A percentile compares a stretch with the other conserved stretches of the same genome.
Conservation (phyloP, 352 stramenopile species). For the Phytopythium helicoides region DNA sequence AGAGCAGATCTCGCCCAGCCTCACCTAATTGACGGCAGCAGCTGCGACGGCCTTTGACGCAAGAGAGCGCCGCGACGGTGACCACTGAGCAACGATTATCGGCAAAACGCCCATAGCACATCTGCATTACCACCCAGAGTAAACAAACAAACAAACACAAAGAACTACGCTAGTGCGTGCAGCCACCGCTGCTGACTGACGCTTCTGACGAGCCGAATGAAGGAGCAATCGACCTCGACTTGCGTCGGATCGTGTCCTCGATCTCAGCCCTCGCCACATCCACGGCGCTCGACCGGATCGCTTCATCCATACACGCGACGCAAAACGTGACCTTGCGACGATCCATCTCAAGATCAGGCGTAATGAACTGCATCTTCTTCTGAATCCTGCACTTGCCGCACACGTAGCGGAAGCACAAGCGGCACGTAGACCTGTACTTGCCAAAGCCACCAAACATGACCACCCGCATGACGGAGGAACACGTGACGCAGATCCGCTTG, state of each 20-base stretch:
- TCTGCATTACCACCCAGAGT: too few species aligned
- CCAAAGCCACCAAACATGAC: constrained; percentile 20
- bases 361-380: constrained; percentile 37
- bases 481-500: constrained; percentile 30
- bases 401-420: constrained; percentile 35
- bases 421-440: constrained; percentile 29
- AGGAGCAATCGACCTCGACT: not conserved
- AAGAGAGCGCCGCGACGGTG: too few species aligned
- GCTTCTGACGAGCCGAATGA: not conserved
- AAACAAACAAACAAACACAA: too few species aligned
- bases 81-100: too few species aligned
- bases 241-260: constrained; percentile 7
- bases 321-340: constrained; percentile 48
- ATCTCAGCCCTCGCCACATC: constrained; percentile 21
- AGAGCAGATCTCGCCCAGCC: too few species aligned
- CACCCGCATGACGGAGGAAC: constrained; percentile 11
- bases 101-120: too few species aligned
- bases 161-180: not conserved
- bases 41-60: too few species aligned
- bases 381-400: constrained; percentile 33
- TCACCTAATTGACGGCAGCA: too few species aligned
- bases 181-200: too few species aligned
- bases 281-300: constrained; percentile 19
- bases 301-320: constrained; percentile 35
- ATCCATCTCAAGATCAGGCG: constrained; percentile 26